A percentile compares a stretch with the other conserved stretches of the same genome.
phyloP scores from a whole-genome alignment of 192 early-diverging fungal species.

The Rhizophagus sp. region DNA sequence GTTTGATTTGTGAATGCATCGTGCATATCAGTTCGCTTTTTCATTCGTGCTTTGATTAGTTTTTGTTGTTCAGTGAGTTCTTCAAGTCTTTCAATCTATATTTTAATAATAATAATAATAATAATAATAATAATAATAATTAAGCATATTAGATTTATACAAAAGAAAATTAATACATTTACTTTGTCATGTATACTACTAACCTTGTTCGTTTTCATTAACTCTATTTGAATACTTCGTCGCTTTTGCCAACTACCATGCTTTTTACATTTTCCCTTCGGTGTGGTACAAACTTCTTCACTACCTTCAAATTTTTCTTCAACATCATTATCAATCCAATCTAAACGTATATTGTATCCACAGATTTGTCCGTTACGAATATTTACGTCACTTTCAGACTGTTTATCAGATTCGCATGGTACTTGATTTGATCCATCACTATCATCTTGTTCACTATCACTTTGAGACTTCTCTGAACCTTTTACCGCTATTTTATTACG shows the following conservation, averaged over 20 bases:
- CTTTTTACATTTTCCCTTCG: slow-evolving; percentile 42
- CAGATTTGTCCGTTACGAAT: slow-evolving; percentile 5
- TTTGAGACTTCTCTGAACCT: not conserved
- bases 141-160: not conserved
- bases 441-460: not conserved
- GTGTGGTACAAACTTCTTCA: slow-evolving; percentile 37
- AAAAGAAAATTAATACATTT: not conserved
- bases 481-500: slow-evolving; percentile 32
- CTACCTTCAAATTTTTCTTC: slow-evolving; percentile 17
- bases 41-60: slow-evolving; percentile 48
- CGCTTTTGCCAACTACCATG: slow-evolving; percentile 54
- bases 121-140: too few species aligned
- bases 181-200: not conserved
- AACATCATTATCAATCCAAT: not conserved
- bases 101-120: not conserved
- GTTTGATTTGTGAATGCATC: slow-evolving; percentile 50
- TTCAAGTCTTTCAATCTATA: slow-evolving; percentile 36
- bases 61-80: slow-evolving; percentile 39
- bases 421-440: not conserved
- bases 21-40: slow-evolving; percentile 42
- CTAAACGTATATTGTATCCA: slow-evolving; percentile 7
- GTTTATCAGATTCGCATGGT: slow-evolving; percentile 1
- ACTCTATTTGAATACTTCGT: slow-evolving; percentile 43
- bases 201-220: slow-evolving; percentile 44
- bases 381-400: not conserved